These are phyloP conservation scores for Beauveria sp. DNA, from an alignment of 2,329 filamentous ascomycete genomes.

Conservation along the genomic window DNA sequence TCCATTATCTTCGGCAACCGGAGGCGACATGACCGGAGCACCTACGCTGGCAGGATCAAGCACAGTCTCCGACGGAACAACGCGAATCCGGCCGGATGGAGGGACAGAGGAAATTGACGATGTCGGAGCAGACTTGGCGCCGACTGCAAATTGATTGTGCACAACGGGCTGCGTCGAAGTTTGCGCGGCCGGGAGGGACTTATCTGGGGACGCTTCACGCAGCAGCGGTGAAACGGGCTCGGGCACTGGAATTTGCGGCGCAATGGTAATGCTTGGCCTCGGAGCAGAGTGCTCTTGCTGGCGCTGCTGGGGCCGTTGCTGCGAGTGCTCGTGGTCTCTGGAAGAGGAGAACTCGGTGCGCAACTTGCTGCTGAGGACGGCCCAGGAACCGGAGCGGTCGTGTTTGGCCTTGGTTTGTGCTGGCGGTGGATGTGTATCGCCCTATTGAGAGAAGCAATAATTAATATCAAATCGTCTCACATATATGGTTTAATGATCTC, in stretches of 20 bases:
- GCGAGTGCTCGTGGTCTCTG: conserved; percentile 1
- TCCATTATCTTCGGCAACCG: conserved; percentile 1
- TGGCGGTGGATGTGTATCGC: conserved; percentile 27
- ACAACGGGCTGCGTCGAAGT: not conserved
- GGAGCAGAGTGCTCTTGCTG: not conserved
- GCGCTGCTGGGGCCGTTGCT: conserved; percentile 9
- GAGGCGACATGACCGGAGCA: not conserved
- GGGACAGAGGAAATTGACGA: conserved; percentile 2
- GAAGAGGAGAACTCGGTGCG: conserved; percentile 10
- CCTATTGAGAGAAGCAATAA: conserved; percentile 27
- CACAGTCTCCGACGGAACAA: conserved; percentile 16
- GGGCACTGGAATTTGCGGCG: conserved; percentile 18
- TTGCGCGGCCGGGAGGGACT: not conserved
- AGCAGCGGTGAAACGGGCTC: conserved; percentile 28
- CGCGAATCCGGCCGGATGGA: conserved; percentile 15
- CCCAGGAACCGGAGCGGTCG: conserved; percentile 39
- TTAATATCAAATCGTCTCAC: conserved; percentile 28
- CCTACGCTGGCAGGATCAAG: not conserved
- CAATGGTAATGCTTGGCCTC: conserved; percentile 7
- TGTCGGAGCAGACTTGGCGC: not conserved
- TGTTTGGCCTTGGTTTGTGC: conserved; percentile 29
- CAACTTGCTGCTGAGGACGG: conserved; percentile 29
- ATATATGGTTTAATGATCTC: conserved; percentile 16
- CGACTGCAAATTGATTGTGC: not conserved
- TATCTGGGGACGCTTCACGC: conserved; percentile 13